A percentile compares a stretch with the other conserved stretches of the same genome.
phyloP scores from a whole-genome alignment of 345 rosid species.

The Moringa oleifera region DNA sequence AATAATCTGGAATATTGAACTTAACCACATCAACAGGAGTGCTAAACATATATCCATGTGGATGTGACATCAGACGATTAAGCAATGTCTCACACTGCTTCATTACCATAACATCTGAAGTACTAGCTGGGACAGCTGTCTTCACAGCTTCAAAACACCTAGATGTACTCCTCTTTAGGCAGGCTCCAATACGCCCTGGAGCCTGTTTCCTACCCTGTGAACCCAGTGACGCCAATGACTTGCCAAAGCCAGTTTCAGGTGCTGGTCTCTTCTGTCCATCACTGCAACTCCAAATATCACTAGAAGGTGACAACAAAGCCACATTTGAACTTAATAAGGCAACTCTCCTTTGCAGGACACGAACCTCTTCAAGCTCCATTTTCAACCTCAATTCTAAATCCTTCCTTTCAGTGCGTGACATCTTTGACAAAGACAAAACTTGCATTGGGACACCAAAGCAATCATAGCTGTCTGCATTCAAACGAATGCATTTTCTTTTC shows the following conservation, averaged over 20 bases:
- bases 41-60: conserved; percentile 58
- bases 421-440: conserved; percentile 50
- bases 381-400: conserved; percentile 45
- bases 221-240: conserved; percentile 26
- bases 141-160: conserved; percentile 27
- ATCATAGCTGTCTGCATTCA: conserved; percentile 38
- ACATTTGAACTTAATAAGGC: conserved; percentile 36
- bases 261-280: conserved; percentile 58
- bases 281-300: conserved; percentile 58
- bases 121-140: conserved; percentile 21
- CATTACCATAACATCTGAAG: conserved; percentile 36
- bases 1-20: conserved; percentile 87
- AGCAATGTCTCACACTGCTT: conserved; percentile 66
- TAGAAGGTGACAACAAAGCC: conserved; percentile 40
- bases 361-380: conserved; percentile 73
- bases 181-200: conserved; percentile 39
- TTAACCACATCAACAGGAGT: conserved; percentile 68
- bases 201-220: conserved; percentile 51
- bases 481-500: conserved; percentile 53
- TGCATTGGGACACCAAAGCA: conserved; percentile 45
- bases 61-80: conserved; percentile 57
- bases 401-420: conserved; percentile 58
- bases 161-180: conserved; percentile 35
- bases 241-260: conserved; percentile 26
- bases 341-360: conserved; percentile 49